Percentiles rank a stretch among this genome's conserved stretches.
These are phyloP conservation scores for Populus hybrid DNA, from an alignment of 441 rosid species.

Conservation along the genomic window DNA sequence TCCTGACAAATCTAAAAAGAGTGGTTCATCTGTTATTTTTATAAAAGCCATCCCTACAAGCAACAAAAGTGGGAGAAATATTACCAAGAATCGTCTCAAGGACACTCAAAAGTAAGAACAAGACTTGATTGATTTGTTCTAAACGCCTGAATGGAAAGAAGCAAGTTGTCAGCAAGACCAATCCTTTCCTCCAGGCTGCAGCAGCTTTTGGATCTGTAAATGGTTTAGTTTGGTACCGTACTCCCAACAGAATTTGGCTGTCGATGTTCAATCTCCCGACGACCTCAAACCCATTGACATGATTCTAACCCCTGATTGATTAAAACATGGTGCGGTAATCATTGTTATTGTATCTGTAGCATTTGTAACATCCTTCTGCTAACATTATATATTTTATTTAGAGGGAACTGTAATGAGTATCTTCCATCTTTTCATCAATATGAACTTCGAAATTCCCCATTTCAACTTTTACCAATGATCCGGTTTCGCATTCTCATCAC, in stretches of 20 bases:
- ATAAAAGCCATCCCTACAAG: slow-evolving; percentile 36
- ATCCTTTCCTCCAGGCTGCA: background rate
- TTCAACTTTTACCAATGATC: background rate
- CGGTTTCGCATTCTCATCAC: background rate
- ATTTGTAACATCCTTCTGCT: background rate
- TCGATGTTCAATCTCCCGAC: background rate
- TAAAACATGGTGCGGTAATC: background rate
- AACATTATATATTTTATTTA: background rate
- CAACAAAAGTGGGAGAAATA: slow-evolving; percentile 34
- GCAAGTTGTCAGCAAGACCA: background rate
- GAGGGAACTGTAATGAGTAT: background rate
- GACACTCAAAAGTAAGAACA: slow-evolving; percentile 13
- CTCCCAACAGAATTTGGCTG: background rate
- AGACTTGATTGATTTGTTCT: slow-evolving; percentile 6
- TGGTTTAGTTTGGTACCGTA: background rate
- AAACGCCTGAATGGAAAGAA: background rate
- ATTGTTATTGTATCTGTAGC: background rate
- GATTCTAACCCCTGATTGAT: slow-evolving; percentile 5
- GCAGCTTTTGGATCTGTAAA: slow-evolving; percentile 9
- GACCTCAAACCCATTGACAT: background rate
- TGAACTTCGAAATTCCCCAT: background rate
- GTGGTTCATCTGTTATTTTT: slow-evolving; percentile 41
- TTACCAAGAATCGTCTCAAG: slow-evolving; percentile 19
- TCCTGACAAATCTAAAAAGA: slow-evolving; percentile 42
- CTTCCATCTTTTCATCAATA: background rate